Evolutionary conservation across 1,284 basidiomycete genomes (phyloP).

Genomic region (Rhizoctonia solani): DNA sequence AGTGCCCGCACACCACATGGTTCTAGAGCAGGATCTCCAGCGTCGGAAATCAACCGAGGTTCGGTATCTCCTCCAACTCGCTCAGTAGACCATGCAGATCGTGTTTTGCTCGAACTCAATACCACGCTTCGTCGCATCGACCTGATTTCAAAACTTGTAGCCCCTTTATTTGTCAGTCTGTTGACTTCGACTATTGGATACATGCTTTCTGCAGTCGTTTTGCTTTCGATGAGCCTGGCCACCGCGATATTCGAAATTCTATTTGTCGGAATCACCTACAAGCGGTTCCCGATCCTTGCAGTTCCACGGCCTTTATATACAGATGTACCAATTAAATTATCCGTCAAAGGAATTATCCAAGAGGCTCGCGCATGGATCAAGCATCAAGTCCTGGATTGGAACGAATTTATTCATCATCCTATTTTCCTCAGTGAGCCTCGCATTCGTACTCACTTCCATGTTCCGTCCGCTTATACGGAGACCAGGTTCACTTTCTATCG

Average conservation of each 20-base stretch:
- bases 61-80: neutral
- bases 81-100: no score
- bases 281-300: slow-evolving; percentile 45
- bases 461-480: slow-evolving; percentile 31
- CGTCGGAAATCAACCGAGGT: neutral
- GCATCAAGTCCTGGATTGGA: slow-evolving; percentile 48
- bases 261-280: slow-evolving; percentile 47
- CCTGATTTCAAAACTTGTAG: slow-evolving; percentile 57
- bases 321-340: neutral
- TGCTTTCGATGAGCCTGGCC: slow-evolving; percentile 45
- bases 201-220: slow-evolving; percentile 44
- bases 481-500: slow-evolving; percentile 51
- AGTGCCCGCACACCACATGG: neutral
- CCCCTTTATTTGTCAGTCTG: slow-evolving; percentile 60
- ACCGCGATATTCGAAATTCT: slow-evolving; percentile 47
- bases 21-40: slow-evolving; percentile 38
- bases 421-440: slow-evolving; percentile 48
- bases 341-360: neutral
- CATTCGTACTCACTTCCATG: neutral
- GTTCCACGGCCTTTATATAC: neutral
- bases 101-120: slow-evolving; percentile 47
- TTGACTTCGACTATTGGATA: slow-evolving; percentile 50
- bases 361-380: neutral
- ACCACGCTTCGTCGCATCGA: slow-evolving; percentile 57
- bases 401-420: slow-evolving; percentile 51